Percentiles rank a stretch among this genome's conserved stretches.
phyloP scores from a whole-genome alignment of 176 grass and related monocot genomes.

The Luzula sylvatica region DNA sequence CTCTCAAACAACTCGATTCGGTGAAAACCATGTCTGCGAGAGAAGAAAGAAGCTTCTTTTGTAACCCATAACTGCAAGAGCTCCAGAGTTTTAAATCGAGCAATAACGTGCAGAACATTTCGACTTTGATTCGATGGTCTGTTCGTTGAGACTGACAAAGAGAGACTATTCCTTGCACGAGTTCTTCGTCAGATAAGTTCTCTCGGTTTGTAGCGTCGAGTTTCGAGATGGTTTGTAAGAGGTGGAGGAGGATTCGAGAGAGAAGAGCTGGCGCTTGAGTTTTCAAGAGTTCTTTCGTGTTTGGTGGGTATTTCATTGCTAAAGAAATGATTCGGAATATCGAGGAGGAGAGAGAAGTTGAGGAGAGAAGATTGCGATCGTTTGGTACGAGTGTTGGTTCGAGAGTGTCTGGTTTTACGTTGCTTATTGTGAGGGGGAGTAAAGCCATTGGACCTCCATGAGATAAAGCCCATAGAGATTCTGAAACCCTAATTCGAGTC shows the following conservation, averaged over 20 bases:
- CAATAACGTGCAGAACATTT: slow-evolving; percentile 84
- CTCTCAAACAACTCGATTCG: slow-evolving; percentile 72
- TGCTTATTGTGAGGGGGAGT: slow-evolving; percentile 86
- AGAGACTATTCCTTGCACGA: slow-evolving; percentile 76
- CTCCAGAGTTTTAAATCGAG: slow-evolving; percentile 94
- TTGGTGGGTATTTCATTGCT: slow-evolving; percentile 84
- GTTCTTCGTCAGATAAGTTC: slow-evolving; percentile 54
- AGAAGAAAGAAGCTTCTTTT: slow-evolving; percentile 98
- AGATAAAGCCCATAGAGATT: slow-evolving; percentile 92
- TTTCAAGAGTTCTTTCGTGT: slow-evolving; percentile 80
- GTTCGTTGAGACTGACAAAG: slow-evolving; percentile 87
- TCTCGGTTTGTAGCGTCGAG: slow-evolving; percentile 41
- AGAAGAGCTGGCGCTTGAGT: slow-evolving; percentile 79
- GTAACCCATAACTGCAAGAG: slow-evolving; percentile 83
- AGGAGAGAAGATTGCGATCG: slow-evolving; percentile 33
- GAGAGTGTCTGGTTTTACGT: slow-evolving; percentile 76
- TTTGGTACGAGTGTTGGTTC: slow-evolving; percentile 64
- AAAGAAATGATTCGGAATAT: slow-evolving; percentile 88
- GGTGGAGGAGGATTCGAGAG: slow-evolving; percentile 68
- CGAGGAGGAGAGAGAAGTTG: slow-evolving; percentile 65
- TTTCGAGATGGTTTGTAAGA: slow-evolving; percentile 55
- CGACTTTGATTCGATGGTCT: slow-evolving; percentile 72
- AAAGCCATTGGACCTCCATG: slow-evolving; percentile 87
- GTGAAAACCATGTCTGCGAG: slow-evolving; percentile 98
- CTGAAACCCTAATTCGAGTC: slow-evolving; percentile 62